These are phyloP conservation scores for Fusarium avenaceum DNA, from an alignment of 2,329 filamentous ascomycete genomes.

Conservation along the genomic window DNA sequence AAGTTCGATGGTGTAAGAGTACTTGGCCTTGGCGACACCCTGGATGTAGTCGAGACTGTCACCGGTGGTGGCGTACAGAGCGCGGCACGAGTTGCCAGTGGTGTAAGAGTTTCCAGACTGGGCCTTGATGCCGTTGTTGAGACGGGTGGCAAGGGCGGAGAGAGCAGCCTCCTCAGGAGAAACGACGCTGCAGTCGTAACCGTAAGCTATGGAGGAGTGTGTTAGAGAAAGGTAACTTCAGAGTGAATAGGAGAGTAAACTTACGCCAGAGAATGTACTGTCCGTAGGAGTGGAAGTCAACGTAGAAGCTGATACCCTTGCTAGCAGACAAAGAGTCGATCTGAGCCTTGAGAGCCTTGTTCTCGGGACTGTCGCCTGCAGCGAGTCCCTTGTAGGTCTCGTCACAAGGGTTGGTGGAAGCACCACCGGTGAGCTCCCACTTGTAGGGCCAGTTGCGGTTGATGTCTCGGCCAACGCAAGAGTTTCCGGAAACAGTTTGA, in stretches of 20 bases:
- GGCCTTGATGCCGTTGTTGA: constrained; percentile 21
- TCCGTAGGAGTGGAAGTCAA: constrained; percentile 75
- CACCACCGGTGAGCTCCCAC: constrained; percentile 64
- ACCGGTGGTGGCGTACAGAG: constrained; percentile 70
- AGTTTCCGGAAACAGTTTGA: constrained; percentile 55
- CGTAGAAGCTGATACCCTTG: constrained; percentile 68
- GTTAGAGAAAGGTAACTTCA: constrained; percentile 61
- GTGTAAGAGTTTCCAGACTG: constrained; percentile 38
- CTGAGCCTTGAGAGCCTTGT: constrained; percentile 58
- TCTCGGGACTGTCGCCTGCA: constrained; percentile 65
- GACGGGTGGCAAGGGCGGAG: constrained; percentile 22
- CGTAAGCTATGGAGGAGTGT: constrained; percentile 57
- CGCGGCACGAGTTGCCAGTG: constrained; percentile 68
- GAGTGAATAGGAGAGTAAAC: constrained; percentile 61
- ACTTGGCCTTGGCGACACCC: constrained; percentile 59
- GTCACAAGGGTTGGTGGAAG: constrained; percentile 65
- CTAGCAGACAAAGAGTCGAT: constrained; percentile 48
- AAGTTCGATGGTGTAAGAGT: constrained; percentile 59
- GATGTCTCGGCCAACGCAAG: constrained; percentile 66
- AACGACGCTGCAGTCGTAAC: constrained; percentile 33
- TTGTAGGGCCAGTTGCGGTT: constrained; percentile 72
- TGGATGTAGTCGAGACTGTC: constrained; percentile 61
- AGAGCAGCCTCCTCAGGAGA: constrained; percentile 33
- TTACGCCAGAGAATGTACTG: constrained; percentile 72
- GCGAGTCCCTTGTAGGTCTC: constrained; percentile 62